Base-by-base conservation (phyloP, 2,329 filamentous ascomycete species). In the Fusarium sp. region DNA sequence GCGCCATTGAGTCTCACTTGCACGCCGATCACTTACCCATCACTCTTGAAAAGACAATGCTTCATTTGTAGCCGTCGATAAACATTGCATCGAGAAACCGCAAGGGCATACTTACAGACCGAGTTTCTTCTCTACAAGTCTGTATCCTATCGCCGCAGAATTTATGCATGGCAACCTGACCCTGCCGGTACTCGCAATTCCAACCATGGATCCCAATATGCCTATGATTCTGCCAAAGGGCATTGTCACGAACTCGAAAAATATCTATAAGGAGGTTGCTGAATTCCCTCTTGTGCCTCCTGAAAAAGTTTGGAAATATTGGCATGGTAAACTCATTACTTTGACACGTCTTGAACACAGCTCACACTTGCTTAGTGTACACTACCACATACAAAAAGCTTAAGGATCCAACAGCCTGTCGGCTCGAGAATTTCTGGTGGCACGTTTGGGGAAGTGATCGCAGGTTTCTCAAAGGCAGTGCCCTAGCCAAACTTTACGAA, bases 401-500 rank as follows among this genome's bases (percentile, higher is more conserved):
- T 32, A 82, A 84, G 63, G 88, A 90, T 71, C 88, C 88, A n/a
- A 90, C 87, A 5, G 87, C 88, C 28, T 85, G 85, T 62, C 86
- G 88, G 20, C 79, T 90, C 21, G 88, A 90, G 74, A 88, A 89
- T 72, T 89, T 89, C 70, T 90, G 88, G 88, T 90, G 87, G 85
- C 88, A 89, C 73, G 86, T 90, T 56, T 87, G 87, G 83, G 87
- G 88, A 34, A 90, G 88, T 70, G 80, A 88, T 67, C 81, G 85
- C 28, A 82, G 85, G 34, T 75, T 82, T 55, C 80, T 89, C 49
- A 85, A 86, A 48, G 88, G 86, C 41, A 80, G 79, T 34, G 82
- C 83, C 14, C 80, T 90, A 47, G 87, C 88, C 59, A 83, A 78
- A 64, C 78, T 89, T 7, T 90, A 87, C 71, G 81, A 86, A 72